These are phyloP conservation scores for Aphanoascus verrucosus DNA, from an alignment of 2,329 filamentous ascomycete species.

Conservation along the genomic window DNA sequence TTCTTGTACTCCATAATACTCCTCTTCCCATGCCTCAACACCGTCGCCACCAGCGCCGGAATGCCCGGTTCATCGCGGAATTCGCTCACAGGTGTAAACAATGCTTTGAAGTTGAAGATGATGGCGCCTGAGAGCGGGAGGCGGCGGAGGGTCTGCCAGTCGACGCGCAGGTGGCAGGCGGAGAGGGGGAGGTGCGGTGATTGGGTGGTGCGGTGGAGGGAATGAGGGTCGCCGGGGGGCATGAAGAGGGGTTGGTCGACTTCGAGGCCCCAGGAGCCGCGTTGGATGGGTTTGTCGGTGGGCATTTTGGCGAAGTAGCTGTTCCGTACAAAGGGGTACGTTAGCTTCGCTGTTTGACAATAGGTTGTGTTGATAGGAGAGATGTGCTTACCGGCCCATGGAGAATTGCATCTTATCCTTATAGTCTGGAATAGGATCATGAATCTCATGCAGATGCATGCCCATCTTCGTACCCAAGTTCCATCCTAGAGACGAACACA, in stretches of 20 bases:
- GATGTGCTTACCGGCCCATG: slow-evolving; percentile 58
- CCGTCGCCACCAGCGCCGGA: slow-evolving; percentile 57
- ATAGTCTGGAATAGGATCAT: slow-evolving; percentile 66
- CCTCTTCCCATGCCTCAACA: slow-evolving; percentile 61
- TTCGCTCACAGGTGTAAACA: slow-evolving; percentile 64
- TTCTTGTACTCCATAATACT: slow-evolving; percentile 68
- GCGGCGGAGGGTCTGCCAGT: slow-evolving; percentile 78
- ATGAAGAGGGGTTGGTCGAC: slow-evolving; percentile 64
- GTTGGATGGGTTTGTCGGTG: slow-evolving; percentile 63
- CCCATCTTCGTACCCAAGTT: slow-evolving; percentile 65
- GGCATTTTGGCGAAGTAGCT: slow-evolving; percentile 76
- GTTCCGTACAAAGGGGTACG: not conserved
- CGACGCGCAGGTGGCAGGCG: slow-evolving; percentile 61
- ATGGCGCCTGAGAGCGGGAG: slow-evolving; percentile 64
- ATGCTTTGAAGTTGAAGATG: slow-evolving; percentile 79
- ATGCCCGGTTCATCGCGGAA: slow-evolving; percentile 63
- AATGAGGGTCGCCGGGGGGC: slow-evolving; percentile 57
- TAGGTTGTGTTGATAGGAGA: not conserved
- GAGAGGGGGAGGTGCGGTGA: slow-evolving; percentile 45
- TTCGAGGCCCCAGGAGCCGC: slow-evolving; percentile 76
- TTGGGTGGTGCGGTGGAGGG: slow-evolving; percentile 49
- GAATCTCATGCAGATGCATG: slow-evolving; percentile 58
- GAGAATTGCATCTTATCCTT: slow-evolving; percentile 79
- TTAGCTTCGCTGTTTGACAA: not conserved
- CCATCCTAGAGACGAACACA: slow-evolving; percentile 75